Evolutionary conservation across 2,329 filamentous ascomycete species (phyloP), one percentile per base, ranked within the genome.

Genomic region (Monilinia fructigena): DNA sequence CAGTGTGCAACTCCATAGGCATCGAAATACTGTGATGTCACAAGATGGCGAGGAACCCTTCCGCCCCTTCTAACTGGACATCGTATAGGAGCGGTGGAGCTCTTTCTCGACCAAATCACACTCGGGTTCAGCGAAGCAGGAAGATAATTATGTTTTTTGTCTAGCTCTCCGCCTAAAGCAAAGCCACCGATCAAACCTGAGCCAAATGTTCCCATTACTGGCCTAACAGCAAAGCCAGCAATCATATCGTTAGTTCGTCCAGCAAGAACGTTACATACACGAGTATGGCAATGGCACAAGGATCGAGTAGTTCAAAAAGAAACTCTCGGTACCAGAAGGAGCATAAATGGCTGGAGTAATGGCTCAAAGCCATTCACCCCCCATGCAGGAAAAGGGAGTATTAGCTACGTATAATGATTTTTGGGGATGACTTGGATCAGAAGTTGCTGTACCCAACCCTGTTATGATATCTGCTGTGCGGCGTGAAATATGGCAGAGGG

Each of bases 281-380:
- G 1, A 75, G 68, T 38, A 69, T 73, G n/a, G 53, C 67, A 20
- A 69, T 69, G n/a, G 42, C 69, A 20, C 69, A 71, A 26, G 31
- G 47, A 54, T 42, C 66, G 0, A 59, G 42, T 53, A 45, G 66
- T 45, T 35, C 74, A 59, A 79, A 78, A 69, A 81, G 76, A 71
- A 71, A 84, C 82, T n/a, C 69, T 85, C 65, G 83, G 83, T 1
- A 77, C 82, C 67, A 77, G 80, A 68, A 68, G 74, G 63, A 81
- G 78, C 63, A 79, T 85, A 77, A 79, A 82, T 68, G 80, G 81
- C 2, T 85, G 83, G 83, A 67, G 67, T 40, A 73, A 71, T 66
- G 68, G 70, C 53, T 72, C 71, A 48, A 69, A 68, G 7, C 65
- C 67, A 20, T 75, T 76, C 53, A 68, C 70, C 14, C 75, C 18